Base-by-base conservation (phyloP, 495 filamentous ascomycete species). In the Baudoinia panamericana region DNA sequence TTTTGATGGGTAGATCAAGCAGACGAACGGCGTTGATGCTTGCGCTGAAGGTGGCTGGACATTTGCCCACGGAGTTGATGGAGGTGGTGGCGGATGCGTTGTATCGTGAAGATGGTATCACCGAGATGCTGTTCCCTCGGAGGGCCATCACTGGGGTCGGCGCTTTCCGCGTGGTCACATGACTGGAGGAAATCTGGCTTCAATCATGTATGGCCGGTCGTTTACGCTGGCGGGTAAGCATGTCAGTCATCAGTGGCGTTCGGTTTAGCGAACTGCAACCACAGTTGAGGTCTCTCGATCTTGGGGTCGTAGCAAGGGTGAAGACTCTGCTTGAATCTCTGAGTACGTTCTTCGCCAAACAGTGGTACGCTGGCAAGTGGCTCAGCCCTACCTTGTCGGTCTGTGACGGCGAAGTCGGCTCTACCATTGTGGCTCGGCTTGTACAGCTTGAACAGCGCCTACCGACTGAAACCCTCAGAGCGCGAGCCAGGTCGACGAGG, bases 361-460 rank as follows among this genome's bases (percentile, higher is more conserved):
- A 31, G 9, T 44, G 41, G 41, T 10, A 11, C 17, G 40, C 18
- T 9, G 40, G 30, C 5, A 6, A 25, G 12, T 8, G 16, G 12
- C 11, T 26, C 40, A 5, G 5, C 7, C 2, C n/a, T 21, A 21
- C 31, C 4, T 15, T 29, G 5, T 16, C 32, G 4, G 27, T 3
- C 11, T 29, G 31, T 34, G 33, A 39, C 8, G 54, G 54, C n/a
- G 51, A 48, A 30, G 52, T 59, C 15, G 56, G 51, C 9, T 34
- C 30, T 8, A 41, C 51, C 43, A 35, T 55, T 33, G 26, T 41
- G 16, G 26, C 25, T 30, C 39, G 66, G 6, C 52, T 72, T 10
- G 52, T 53, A 30, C 25, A 51, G 11, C 57, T 70, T 41, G 47
- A 50, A 7, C 34, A 43, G 4, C 41, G 56, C 2, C 57, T 72